phyloP scores from a whole-genome alignment of 73 alveolate genomes.

The Paramecium sexaurelia region DNA sequence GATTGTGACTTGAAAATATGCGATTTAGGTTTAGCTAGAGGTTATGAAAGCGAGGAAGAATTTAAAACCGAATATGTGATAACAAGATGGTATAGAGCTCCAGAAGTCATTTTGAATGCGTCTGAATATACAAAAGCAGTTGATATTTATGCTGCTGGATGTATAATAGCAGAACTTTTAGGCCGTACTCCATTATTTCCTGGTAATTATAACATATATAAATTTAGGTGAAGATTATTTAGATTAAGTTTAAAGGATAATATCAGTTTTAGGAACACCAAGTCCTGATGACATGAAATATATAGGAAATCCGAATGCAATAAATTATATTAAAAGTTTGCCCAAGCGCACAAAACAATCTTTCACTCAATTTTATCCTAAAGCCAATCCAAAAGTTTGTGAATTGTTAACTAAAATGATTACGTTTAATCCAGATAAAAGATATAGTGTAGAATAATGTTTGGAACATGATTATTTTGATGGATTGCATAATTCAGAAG shows the following conservation, averaged over 20 bases:
- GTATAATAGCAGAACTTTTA: constrained; percentile 87
- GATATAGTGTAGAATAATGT: constrained; percentile 88
- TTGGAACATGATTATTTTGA: constrained; percentile 92
- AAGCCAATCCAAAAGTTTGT: constrained; percentile 87
- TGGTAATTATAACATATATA: constrained; percentile 52
- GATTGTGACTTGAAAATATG: constrained; percentile 89
- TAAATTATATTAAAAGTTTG: constrained; percentile 82
- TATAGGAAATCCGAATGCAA: constrained; percentile 89
- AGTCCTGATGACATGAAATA: constrained; percentile 85
- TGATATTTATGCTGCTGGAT: constrained; percentile 90
- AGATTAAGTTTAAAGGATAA: constrained; percentile 84
- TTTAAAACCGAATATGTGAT: constrained; percentile 86
- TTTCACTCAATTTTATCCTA: constrained; percentile 86
- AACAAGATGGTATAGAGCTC: constrained; percentile 77
- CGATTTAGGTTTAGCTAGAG: constrained; percentile 85
- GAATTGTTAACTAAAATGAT: constrained; percentile 90
- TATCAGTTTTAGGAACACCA: constrained; percentile 92
- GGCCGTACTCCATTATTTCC: constrained; percentile 94
- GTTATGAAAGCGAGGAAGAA: constrained; percentile 78
- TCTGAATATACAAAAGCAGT: constrained; percentile 82
- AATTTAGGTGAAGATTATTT: constrained; percentile 76
- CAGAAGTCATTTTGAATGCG: constrained; percentile 80
- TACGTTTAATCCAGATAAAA: constrained; percentile 89
- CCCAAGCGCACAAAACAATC: constrained; percentile 86
- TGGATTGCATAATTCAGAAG: constrained; percentile 85